A percentile compares a stretch with the other conserved stretches of the same genome.
These are phyloP conservation scores for Aureobasidium uvarum DNA, from an alignment of 2,329 filamentous ascomycete species.

Conservation along the genomic window DNA sequence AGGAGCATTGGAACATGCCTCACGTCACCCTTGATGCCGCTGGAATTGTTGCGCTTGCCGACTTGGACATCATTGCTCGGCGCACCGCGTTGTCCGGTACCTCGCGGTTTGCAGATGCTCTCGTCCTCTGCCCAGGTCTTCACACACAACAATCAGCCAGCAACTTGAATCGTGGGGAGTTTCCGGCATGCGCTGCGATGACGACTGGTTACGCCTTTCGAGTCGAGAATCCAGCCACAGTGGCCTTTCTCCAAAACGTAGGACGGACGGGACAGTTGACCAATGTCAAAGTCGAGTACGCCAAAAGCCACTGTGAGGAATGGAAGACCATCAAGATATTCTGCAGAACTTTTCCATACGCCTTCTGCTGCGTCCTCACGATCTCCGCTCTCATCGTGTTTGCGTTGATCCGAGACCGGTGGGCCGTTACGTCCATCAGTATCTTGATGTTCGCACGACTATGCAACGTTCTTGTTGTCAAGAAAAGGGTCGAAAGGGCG, in stretches of 20 bases:
- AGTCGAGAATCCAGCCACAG: constrained; percentile 54
- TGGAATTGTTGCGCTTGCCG: constrained; percentile 59
- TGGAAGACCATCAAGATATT: constrained; percentile 3
- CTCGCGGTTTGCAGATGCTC: constrained; percentile 55
- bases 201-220: constrained; percentile 47
- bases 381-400: constrained; percentile 27
- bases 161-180: constrained; percentile 48
- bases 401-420: constrained; percentile 36
- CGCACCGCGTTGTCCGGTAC: constrained; percentile 58
- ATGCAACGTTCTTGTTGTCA: constrained; percentile 58
- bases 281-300: constrained; percentile 30
- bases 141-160: constrained; percentile 61
- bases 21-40: constrained; percentile 40
- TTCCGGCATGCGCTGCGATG: constrained; percentile 45
- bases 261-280: constrained; percentile 36
- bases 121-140: constrained; percentile 60
- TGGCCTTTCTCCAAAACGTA: constrained; percentile 48
- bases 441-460: constrained; percentile 56
- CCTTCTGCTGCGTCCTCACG: constrained; percentile 27
- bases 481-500: constrained; percentile 44
- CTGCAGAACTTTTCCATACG: not conserved
- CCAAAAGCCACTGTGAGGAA: constrained; percentile 1
- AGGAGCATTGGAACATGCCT: constrained; percentile 7
- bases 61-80: constrained; percentile 56
- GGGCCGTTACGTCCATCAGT: constrained; percentile 50